Base-by-base conservation (phyloP, 2,329 filamentous ascomycete genomes). In the Colletotrichum gloeosporioides region DNA sequence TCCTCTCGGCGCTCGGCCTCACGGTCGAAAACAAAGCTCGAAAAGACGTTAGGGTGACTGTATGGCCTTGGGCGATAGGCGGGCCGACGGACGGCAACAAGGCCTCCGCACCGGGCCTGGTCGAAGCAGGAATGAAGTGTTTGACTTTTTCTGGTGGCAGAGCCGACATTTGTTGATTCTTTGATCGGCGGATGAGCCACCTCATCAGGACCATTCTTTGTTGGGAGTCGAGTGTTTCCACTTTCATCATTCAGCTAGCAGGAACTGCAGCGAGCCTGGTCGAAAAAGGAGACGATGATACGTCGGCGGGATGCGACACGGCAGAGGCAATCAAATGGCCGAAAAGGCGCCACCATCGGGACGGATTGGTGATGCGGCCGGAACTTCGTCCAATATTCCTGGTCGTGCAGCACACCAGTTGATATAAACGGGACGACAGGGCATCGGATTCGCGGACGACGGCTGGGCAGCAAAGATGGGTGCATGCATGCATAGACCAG, bases 341-440 rank as follows among this genome's bases (percentile, higher is more conserved):
- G 49, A 59, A 63, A 63, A 65, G 65, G 31, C 71, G 74, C 70
- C 71, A 73, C 57, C 32, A 39, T 65, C 70, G 44, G 73, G 29
- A 16, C 49, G 29, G 22, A 61, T 55, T 57, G 32, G 29, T 18
- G 57, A 32, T 53, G 57, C 16, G 44, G 34, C 44, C 25, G 29
- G 73, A 61, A 34, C 32, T 44, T 65, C 32, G 34, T 55, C 69
- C 64, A 76, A 61, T 68, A 57, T 63, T 44, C 31, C 67, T 12
- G 13, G 18, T 62, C 57, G 55, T 64, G 73, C 44, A 72, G 62
- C 62, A 71, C 36, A 53, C 49, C 72, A 72, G 34, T 32, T 64
- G 49, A 66, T 59, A 32, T 34, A n/a, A n/a, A 55, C 59, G 32
- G 57, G 18, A 18, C 29, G 25, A 27, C 34, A 27, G 39, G 70